Percentiles rank a stretch among this genome's conserved stretches.
These are phyloP conservation scores for Basipetospora chlamydospora DNA, from an alignment of 2,329 filamentous ascomycete genomes.

Conservation along the genomic window DNA sequence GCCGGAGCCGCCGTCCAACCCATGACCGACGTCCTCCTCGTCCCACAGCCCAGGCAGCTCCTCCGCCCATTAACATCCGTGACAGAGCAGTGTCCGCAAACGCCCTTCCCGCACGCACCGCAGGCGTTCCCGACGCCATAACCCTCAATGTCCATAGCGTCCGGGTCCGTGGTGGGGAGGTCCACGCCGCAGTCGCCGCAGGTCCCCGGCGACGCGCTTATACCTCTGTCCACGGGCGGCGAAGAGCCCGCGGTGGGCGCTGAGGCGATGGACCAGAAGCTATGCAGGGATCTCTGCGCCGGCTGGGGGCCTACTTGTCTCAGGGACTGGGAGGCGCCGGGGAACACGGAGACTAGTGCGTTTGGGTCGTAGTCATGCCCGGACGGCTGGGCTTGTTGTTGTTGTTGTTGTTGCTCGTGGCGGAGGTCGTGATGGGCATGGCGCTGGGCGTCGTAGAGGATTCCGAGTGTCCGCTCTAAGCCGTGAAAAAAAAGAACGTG, in stretches of 20 bases:
- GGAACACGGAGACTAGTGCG: conserved; percentile 9
- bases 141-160: conserved; percentile 22
- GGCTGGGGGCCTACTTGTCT: no score
- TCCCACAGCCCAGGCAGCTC: conserved; percentile 37
- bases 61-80: conserved; percentile 40
- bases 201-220: conserved; percentile 12
- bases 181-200: conserved; percentile 40
- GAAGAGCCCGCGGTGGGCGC: conserved; percentile 16
- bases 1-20: conserved; percentile 10
- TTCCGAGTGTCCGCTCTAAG: conserved; percentile 39
- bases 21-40: conserved; percentile 15
- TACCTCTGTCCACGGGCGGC: conserved; percentile 6
- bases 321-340: conserved; percentile 8
- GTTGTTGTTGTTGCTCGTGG: no score
- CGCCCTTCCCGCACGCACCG: conserved; percentile 35
- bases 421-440: no score
- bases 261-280: conserved; percentile 43
- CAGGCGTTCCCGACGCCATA: conserved; percentile 21
- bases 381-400: conserved; percentile 9
- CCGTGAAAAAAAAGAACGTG: no score
- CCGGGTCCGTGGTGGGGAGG: conserved; percentile 12
- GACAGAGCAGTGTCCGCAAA: conserved; percentile 45
- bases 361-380: no score
- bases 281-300: conserved; percentile 39
- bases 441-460: conserved; percentile 43